Conservation (phyloP, 1,139 yeast species). For the Suhomyces bolitotheri region DNA sequence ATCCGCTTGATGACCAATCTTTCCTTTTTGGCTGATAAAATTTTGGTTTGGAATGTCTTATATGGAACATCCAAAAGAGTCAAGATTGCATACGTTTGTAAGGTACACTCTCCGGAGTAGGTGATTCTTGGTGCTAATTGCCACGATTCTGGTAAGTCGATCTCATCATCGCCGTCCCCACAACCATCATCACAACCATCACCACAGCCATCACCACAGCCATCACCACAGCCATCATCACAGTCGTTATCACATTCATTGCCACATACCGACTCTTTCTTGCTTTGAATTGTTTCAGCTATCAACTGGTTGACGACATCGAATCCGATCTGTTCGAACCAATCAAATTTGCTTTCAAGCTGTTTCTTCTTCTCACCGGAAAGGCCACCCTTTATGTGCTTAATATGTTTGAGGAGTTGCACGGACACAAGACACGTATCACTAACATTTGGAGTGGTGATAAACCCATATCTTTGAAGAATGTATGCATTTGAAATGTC, state of each 20-base stretch:
- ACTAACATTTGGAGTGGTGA: conserved; percentile 53
- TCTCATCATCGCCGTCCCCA: conserved; percentile 20
- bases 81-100: conserved; percentile 35
- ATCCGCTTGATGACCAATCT: conserved; percentile 16
- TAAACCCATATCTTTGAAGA: conserved; percentile 75
- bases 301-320: conserved; percentile 42
- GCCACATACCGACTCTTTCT: conserved; percentile 4
- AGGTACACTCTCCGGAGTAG: conserved; percentile 39
- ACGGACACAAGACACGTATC: conserved; percentile 60
- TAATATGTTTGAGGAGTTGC: conserved; percentile 48
- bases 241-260: conserved; percentile 16
- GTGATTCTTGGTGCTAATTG: conserved; percentile 34
- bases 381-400: conserved; percentile 25
- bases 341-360: conserved; percentile 48
- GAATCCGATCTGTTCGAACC: conserved; percentile 65
- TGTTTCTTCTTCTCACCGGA: conserved; percentile 30
- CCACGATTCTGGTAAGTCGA: conserved; percentile 33
- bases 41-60: conserved; percentile 17
- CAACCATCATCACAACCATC: conserved; percentile 18
- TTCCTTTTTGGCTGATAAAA: conserved; percentile 12
- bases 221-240: conserved; percentile 19
- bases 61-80: conserved; percentile 20
- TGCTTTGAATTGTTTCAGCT: conserved; percentile 18
- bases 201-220: conserved; percentile 14
- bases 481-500: conserved; percentile 61